A percentile compares a stretch with the other conserved stretches of the same genome.
Conservation (phyloP, 768 basidiomycete species). For the Mycena rosella region DNA sequence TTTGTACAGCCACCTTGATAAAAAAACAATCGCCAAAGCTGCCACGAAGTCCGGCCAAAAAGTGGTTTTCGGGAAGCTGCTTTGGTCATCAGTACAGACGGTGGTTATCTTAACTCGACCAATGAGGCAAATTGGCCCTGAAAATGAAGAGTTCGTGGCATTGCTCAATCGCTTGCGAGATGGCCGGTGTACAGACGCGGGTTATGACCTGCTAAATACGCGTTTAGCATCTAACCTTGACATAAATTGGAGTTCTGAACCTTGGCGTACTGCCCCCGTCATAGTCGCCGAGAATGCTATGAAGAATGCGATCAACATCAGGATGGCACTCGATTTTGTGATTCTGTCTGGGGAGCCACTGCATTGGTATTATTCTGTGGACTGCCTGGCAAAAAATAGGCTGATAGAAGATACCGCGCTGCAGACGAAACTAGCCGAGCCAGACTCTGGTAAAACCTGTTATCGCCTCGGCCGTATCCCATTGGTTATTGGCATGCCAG, state of each 20-base stretch:
- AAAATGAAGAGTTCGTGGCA: background rate
- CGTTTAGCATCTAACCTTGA: no score
- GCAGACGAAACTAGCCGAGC: no score
- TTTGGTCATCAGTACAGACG: background rate
- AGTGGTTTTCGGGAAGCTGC: conserved; percentile 3
- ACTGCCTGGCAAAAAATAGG: no score
- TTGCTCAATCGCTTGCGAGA: background rate
- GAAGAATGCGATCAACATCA: background rate
- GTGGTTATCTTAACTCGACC: conserved; percentile 5
- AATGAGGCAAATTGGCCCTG: background rate
- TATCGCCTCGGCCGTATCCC: no score
- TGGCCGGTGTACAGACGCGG: background rate
- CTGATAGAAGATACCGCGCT: no score
- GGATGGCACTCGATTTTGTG: background rate
- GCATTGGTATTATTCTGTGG: no score
- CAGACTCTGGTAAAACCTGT: no score
- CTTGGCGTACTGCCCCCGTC: background rate
- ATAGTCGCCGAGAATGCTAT: background rate
- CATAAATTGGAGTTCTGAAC: no score
- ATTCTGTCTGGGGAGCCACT: no score
- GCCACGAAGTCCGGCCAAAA: conserved; percentile 23
- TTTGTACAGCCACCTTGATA: conserved; percentile 31
- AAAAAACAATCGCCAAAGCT: background rate
- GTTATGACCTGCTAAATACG: background rate
- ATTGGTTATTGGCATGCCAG: no score